Conservation (phyloP, 257 asterid species). For the Leptodermis oblonga region DNA sequence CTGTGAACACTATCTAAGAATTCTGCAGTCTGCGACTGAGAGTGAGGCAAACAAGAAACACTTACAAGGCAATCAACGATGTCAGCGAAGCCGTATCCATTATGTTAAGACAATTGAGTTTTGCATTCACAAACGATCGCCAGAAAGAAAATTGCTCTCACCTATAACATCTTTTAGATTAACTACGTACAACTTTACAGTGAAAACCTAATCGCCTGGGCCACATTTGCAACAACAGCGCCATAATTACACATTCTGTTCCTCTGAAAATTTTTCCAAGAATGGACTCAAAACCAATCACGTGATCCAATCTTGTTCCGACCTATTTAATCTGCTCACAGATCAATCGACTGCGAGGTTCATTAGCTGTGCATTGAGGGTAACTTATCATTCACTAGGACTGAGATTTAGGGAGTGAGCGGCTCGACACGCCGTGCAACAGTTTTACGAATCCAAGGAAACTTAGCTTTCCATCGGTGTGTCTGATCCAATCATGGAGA, state of each 20-base stretch:
- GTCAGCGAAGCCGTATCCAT: constrained; percentile 21
- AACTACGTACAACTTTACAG: constrained; percentile 38
- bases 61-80: constrained; percentile 15
- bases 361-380: constrained; percentile 4
- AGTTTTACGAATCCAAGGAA: constrained; percentile 76
- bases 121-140: constrained; percentile 23
- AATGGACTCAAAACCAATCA: constrained; percentile 1
- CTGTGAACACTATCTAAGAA: not conserved
- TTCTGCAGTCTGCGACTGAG: not conserved
- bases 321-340: constrained; percentile 6
- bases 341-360: constrained; percentile 3
- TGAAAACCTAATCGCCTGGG: constrained; percentile 17
- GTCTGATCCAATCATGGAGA: constrained; percentile 83
- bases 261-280: constrained; percentile 5
- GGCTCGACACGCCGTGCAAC: constrained; percentile 73
- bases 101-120: constrained; percentile 24
- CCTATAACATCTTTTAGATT: constrained; percentile 21
- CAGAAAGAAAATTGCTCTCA: constrained; percentile 24
- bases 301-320: constrained; percentile 7
- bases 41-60: not conserved
- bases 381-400: constrained; percentile 22
- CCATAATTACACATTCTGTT: not conserved
- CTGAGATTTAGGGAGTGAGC: constrained; percentile 59
- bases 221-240: constrained; percentile 11
- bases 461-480: constrained; percentile 84